Base-by-base conservation (phyloP, 768 basidiomycete species). In the Lentinula boryana region DNA sequence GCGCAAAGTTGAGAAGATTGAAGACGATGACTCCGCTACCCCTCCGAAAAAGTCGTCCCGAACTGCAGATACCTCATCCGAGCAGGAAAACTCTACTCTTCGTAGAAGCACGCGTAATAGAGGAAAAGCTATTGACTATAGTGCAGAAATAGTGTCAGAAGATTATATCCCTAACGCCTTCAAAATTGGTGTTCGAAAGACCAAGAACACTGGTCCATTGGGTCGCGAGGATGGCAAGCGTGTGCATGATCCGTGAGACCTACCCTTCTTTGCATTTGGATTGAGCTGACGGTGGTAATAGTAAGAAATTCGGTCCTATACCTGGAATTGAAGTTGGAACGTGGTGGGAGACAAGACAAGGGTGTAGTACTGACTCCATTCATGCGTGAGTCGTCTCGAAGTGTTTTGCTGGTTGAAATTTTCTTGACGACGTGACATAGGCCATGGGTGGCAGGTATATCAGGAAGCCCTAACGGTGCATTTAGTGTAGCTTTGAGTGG, bases 401-500 rank as follows among this genome's bases (percentile, higher is more conserved):
- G 58, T 53, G 0, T 56, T 62, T 38, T 53, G 32, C 59, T 33
- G n/a, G 27, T 53, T 63, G 21, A 58, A 54, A 51, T 7, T n/a
- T 23, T 44, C 62, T 63, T 16, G 54, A 58, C 36, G 32, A 15
- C 27, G 41, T 13, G 51, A 21, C 32, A 0, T 64, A 94, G 91
- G 2, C 93, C 93, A 0, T 85, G 83, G 77, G 93, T 96, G 5
- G 89, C 83, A 38, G 95, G 95, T 0, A 95, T 97, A 48, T 78
- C 86, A 8, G 82, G 81, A 33, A 72, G 87, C 2, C 74, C 74
- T 0, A 63, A 86, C 5, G 94, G 95, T 2, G 89, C 91, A 2
- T 91, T 88, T 64, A 93, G 91, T 46, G 82, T 97, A 13, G 93
- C 89, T 2, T 81, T 96, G 3, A 93, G 91, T 43, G 95, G 95